Percentiles rank a stretch among this genome's conserved stretches.
Conservation (phyloP, 176 grass and related monocot genomes). For the Microstegium vimineum region DNA sequence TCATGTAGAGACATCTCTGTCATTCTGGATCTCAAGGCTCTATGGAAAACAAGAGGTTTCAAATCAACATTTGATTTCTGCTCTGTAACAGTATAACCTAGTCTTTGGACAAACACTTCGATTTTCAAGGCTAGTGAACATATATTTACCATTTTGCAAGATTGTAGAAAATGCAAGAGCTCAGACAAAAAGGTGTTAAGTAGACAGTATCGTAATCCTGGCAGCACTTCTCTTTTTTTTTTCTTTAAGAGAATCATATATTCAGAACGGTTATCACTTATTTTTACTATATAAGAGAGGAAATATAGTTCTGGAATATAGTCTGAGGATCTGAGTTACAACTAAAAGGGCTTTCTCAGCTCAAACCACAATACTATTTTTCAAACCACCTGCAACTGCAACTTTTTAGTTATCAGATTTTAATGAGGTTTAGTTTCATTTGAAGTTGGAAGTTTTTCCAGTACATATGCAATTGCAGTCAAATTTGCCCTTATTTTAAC, state of each 20-base stretch:
- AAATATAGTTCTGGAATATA: not conserved
- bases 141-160: not conserved
- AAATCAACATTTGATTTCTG: not conserved
- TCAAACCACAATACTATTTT: not conserved
- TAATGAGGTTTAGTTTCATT: not conserved
- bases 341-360: not conserved
- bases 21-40: not conserved
- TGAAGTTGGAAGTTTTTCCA: not conserved
- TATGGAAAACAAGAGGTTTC: not conserved
- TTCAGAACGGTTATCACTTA: not conserved
- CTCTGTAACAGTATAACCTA: not conserved
- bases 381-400: not conserved
- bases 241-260: not conserved
- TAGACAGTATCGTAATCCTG: not conserved
- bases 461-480: not conserved
- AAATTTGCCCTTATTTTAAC: constrained; percentile 8
- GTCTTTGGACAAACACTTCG: not conserved
- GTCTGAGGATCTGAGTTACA: not conserved
- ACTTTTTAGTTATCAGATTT: not conserved
- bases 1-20: not conserved
- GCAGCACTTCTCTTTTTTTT: no score
- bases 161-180: not conserved
- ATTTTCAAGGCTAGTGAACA: not conserved
- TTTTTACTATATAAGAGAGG: not conserved
- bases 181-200: not conserved